These are phyloP conservation scores for Acanthamoeba triangularis DNA, from an alignment of 208 protist genomes.

Conservation along the genomic window DNA sequence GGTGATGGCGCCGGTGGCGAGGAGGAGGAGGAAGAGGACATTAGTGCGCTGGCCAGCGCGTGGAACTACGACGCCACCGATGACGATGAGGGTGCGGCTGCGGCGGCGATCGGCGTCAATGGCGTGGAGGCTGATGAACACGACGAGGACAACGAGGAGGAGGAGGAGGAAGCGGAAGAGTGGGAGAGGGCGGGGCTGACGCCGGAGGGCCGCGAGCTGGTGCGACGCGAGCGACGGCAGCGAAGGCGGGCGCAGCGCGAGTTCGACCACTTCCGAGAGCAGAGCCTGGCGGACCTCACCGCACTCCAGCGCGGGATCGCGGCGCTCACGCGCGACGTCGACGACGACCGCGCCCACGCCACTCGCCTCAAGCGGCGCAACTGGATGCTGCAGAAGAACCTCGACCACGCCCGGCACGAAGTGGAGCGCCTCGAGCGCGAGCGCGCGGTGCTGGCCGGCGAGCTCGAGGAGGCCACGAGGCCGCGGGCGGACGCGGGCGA, in stretches of 20 bases:
- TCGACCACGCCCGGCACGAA: not conserved
- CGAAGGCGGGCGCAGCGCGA: conserved; percentile 3
- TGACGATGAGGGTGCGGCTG: not conserved
- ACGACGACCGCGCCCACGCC: not conserved
- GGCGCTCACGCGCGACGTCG: not conserved
- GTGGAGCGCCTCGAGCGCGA: not conserved
- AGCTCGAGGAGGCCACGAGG: not conserved
- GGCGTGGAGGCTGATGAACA: not conserved
- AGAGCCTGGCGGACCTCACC: not conserved
- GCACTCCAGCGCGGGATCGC: not conserved
- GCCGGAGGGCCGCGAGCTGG: not conserved
- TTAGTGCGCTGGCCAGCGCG: not conserved
- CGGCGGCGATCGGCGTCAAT: not conserved
- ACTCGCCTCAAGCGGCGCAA: not conserved
- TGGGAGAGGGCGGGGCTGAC: not conserved
- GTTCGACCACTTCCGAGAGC: not conserved
- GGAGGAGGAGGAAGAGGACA: not conserved
- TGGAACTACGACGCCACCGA: not conserved
- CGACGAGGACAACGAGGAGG: not conserved
- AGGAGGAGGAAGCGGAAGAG: not conserved
- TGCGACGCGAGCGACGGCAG: not conserved
- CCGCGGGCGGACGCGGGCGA: not conserved
- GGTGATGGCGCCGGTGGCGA: not conserved
- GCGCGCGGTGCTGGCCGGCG: not conserved
- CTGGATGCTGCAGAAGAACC: conserved; percentile 35